Base-by-base conservation (phyloP, 768 basidiomycete species). In the Leucosporidium yakuticum region DNA sequence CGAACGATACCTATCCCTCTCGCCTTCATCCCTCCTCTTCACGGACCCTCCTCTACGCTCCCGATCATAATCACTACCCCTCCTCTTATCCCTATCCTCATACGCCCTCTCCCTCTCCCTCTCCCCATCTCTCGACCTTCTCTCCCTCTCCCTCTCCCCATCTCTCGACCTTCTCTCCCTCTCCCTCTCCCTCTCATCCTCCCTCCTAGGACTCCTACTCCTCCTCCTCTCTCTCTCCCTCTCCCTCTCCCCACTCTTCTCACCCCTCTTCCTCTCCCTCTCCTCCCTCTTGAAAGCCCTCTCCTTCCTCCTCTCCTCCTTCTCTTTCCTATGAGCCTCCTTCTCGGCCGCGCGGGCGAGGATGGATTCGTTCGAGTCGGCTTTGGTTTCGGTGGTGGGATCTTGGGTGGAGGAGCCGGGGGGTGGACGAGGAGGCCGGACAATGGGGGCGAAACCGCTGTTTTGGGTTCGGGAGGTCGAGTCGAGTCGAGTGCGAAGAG, bases 381-480 rank as follows among this genome's bases (percentile, higher is more conserved):
- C 48, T 47, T 32, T 2, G 32, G 12, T 27, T 12, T 27, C 19
- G 27, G 17, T 4, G 47, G 19, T 71, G 60, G 77, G 4, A 14
- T 78, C 14, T 77, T 73, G 25, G 78, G 79, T 1, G 54, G 32
- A 7, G 54, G 32, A 7, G 61, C 53, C 21, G 62, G 73, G 4
- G 76, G 51, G 27, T 71, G 69, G 34, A 7, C 67, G 56, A 39
- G 76, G 74, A 21, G 60, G 47, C 17, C 65, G 62, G 0, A 54
- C 65, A n/a, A 84, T 53, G 85, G 68, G 71, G 19, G 64, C 87
- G 77, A 89, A 91, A 6, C 90, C 90, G 63, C 89, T 91, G 75
- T 17, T 63, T 57, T 48, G 32, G 21, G 14, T n/a, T n/a, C n/a
- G n/a, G n/a, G n/a, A n/a, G n/a, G n/a, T n/a, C n/a, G n/a, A n/a